Evolutionary conservation across 164 flowering plant genomes (phyloP).

Genomic region (Vitis rupestris): DNA sequence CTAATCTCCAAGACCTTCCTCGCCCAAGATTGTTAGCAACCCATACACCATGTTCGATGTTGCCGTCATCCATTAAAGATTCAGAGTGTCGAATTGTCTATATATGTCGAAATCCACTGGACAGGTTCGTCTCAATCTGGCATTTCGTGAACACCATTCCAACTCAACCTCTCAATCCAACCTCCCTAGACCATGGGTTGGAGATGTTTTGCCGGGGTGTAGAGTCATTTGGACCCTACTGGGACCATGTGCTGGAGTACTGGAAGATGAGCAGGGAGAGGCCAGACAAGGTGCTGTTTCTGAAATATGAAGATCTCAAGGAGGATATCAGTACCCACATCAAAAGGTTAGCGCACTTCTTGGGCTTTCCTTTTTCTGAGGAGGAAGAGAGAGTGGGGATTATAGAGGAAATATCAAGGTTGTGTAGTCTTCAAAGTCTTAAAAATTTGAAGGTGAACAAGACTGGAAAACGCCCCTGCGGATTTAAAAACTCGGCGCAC

Average conservation of each 20-base stretch:
- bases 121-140: slow-evolving; percentile 19
- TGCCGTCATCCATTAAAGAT: slow-evolving; percentile 19
- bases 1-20: slow-evolving; percentile 9
- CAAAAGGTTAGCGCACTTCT: not conserved
- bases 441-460: slow-evolving; percentile 2
- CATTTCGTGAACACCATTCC: slow-evolving; percentile 5
- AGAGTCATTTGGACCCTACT: not conserved
- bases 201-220: slow-evolving; percentile 5
- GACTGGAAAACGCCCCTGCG: not conserved
- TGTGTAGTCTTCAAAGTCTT: not conserved
- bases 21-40: slow-evolving; percentile 25
- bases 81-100: slow-evolving; percentile 20
- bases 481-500: not conserved
- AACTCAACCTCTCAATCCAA: no score
- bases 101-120: slow-evolving; percentile 24
- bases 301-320: not conserved
- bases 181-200: not conserved
- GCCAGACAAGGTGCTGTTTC: not conserved
- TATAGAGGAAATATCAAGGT: not conserved
- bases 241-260: slow-evolving; percentile 9
- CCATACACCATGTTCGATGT: slow-evolving; percentile 13
- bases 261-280: not conserved
- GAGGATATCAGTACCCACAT: not conserved
- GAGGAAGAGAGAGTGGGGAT: not conserved
- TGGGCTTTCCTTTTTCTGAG: not conserved